Percentiles rank a stretch among this genome's conserved stretches.
Conservation (phyloP, 2,329 filamentous ascomycete genomes). For the Colletotrichum lentis region DNA sequence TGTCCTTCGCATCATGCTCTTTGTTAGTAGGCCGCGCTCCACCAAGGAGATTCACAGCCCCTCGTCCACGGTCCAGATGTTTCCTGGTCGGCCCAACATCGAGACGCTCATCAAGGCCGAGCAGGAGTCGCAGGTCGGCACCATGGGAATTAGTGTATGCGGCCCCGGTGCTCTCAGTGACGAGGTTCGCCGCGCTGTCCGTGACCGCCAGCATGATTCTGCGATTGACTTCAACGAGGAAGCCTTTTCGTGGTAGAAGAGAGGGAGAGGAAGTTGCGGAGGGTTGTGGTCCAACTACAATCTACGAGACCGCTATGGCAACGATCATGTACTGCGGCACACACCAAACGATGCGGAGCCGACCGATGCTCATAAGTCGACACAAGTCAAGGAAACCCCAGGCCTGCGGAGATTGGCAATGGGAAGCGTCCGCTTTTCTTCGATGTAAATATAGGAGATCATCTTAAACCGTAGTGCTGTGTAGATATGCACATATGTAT, state of each 20-base stretch:
- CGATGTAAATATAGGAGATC: conserved; percentile 26
- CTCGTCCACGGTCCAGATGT: conserved; percentile 82
- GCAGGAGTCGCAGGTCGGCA: conserved; percentile 77
- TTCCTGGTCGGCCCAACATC: conserved; percentile 79
- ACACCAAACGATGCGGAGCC: not conserved
- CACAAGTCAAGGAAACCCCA: not conserved
- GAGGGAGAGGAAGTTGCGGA: not conserved
- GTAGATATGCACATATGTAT: conserved; percentile 8
- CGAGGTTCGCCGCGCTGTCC: conserved; percentile 74
- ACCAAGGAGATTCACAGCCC: conserved; percentile 85
- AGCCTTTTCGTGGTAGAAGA: conserved; percentile 69
- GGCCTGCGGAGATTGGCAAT: not conserved
- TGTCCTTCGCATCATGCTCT: conserved; percentile 78
- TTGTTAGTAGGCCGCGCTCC: conserved; percentile 76
- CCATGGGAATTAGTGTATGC: conserved; percentile 78
- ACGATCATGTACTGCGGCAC: not conserved
- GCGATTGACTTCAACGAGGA: conserved; percentile 83
- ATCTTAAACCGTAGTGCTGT: conserved; percentile 6
- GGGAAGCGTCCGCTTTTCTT: not conserved
- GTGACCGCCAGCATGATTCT: conserved; percentile 69
- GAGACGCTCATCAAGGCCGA: conserved; percentile 76
- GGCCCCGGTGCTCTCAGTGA: conserved; percentile 78
- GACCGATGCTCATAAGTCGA: not conserved
- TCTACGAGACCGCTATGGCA: not conserved
- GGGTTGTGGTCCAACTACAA: not conserved